A percentile compares a stretch with the other conserved stretches of the same genome.
These are phyloP conservation scores for Ceratopteris richardii DNA, from an alignment of 75 land plant genomes.

Conservation along the genomic window DNA sequence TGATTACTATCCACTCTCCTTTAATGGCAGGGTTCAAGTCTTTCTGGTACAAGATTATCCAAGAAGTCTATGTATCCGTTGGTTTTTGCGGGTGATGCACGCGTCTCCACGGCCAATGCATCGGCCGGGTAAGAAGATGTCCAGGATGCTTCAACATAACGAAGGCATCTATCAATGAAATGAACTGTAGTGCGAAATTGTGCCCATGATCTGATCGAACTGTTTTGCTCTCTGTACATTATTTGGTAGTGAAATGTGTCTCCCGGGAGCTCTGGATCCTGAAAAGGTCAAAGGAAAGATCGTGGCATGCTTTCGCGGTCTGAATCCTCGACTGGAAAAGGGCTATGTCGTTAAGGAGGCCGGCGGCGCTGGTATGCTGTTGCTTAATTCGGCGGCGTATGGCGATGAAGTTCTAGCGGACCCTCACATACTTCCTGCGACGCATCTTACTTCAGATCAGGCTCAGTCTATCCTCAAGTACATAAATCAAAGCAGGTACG, in stretches of 20 bases:
- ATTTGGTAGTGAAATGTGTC: constrained; percentile 28
- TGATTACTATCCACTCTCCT: not conserved
- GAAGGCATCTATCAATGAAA: too few species aligned
- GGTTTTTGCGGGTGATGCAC: not conserved
- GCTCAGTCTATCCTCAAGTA: constrained; percentile 29
- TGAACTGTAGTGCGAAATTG: too few species aligned
- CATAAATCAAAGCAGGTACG: constrained; percentile 37
- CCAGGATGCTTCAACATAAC: too few species aligned
- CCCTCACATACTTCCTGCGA: constrained; percentile 43
- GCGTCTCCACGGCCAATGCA: not conserved
- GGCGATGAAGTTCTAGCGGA: constrained; percentile 33
- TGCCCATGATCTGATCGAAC: too few species aligned
- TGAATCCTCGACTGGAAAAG: constrained; percentile 30
- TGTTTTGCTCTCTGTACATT: too few species aligned
- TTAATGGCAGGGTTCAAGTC: constrained; percentile 1
- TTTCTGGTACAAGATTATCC: not conserved
- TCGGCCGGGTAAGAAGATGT: not conserved
- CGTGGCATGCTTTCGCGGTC: constrained; percentile 44
- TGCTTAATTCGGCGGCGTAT: constrained; percentile 22
- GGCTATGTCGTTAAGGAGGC: constrained; percentile 26
- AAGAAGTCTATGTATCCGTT: not conserved
- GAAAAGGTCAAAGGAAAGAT: constrained; percentile 50
- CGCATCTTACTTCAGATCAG: constrained; percentile 23
- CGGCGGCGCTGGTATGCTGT: constrained; percentile 47
- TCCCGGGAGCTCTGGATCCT: constrained; percentile 33